Evolutionary conservation across 441 rosid species (phyloP), one percentile per base, ranked within the genome.

Genomic region (Heliophila coronopifolia): DNA sequence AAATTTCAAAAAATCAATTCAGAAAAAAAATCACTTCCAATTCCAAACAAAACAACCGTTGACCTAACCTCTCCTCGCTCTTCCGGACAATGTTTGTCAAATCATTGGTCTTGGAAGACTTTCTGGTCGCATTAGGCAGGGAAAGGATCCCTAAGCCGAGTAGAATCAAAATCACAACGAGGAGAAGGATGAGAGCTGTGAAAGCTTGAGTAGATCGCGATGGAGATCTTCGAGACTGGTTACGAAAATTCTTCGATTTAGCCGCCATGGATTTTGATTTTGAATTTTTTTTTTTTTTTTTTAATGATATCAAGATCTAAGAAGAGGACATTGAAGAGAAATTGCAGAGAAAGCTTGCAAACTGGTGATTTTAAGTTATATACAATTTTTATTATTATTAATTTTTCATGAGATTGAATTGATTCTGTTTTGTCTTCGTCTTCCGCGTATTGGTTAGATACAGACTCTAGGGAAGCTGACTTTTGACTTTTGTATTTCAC

Each of bases 81-180:
- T n/a, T 65, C 2, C 27, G 82, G 20, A 69, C 66, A 44, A 88
- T 75, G 59, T 82, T 69, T 80, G 72, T 79, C 59, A 81, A 77
- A 75, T 86, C 95, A 65, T 81, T 75, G 0, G 84, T 67, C 58
- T 77, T 72, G 7, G 59, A 69, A 8, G 74, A 66, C 61, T 53
- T 71, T 8, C 63, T 61, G 39, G 74, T 68, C 20, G 63, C 50
- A 63, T 76, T 77, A 2, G 95, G 95, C 13, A 86, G 63, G 5
- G 89, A 84, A 51, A 81, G 62, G 54, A 86, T 74, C 38, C 92
- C 87, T 9, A 86, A 72, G 8, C 74, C 77, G 4, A 90, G 80
- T 60, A 86, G 87, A 52, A 86, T 66, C 65, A 90, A 61, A 55
- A 78, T 67, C 42, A 76, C 76, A 68, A 86, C 75, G 2, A 89